These are phyloP conservation scores for Phytophthora pluvialis DNA, from an alignment of 352 stramenopile species.

Conservation along the genomic window DNA sequence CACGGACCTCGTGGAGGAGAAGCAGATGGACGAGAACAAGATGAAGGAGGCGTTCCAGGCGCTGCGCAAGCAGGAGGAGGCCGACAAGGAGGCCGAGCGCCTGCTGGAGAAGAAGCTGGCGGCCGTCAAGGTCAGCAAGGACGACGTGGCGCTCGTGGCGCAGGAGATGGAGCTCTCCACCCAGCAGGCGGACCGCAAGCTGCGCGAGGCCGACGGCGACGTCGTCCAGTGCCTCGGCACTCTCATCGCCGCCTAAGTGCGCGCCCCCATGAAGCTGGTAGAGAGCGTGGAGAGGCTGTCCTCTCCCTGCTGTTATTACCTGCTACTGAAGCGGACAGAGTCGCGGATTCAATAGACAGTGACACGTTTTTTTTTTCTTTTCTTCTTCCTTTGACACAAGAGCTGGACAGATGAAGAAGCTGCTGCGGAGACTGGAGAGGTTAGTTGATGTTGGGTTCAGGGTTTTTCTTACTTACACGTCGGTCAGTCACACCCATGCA, in stretches of 20 bases:
- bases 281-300: not conserved
- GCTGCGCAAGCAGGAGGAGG: constrained; percentile 82
- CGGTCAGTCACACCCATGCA: constrained; percentile 1
- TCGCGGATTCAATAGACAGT: constrained; percentile 34
- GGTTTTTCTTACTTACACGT: constrained; percentile 13
- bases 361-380: constrained; percentile 11
- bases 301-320: constrained; percentile 4
- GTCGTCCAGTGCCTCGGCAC: constrained; percentile 71
- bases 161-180: constrained; percentile 80
- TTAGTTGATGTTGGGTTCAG: constrained; percentile 4
- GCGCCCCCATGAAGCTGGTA: not conserved
- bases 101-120: constrained; percentile 82
- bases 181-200: constrained; percentile 82
- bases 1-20: constrained; percentile 86
- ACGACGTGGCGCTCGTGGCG: constrained; percentile 80
- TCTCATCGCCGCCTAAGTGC: constrained; percentile 48
- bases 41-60: constrained; percentile 85
- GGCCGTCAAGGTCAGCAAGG: constrained; percentile 83
- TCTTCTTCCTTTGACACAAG: too few relatives aligned
- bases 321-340: not conserved
- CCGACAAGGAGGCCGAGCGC: constrained; percentile 81
- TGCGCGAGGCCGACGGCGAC: constrained; percentile 80
- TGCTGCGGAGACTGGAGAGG: not conserved
- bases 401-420: not conserved
- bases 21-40: constrained; percentile 90